Base-by-base conservation (phyloP, 768 basidiomycete species). In the Trametes elegans region DNA sequence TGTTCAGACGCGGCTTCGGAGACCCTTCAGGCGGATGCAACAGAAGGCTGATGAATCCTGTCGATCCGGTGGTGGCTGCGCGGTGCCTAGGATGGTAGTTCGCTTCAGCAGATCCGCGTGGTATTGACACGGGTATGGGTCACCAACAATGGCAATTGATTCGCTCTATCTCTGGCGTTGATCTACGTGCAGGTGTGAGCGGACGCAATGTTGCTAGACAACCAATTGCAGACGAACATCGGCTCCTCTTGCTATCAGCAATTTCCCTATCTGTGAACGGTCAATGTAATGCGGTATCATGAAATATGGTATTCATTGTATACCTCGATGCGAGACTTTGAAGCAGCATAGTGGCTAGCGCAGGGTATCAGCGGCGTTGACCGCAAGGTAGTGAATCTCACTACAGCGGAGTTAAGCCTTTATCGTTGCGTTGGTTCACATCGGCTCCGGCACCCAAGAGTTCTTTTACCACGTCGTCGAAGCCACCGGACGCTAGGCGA, bases 31-130 rank as follows among this genome's bases (percentile, higher is more conserved):
- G 88, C 5, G 92, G 88, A 57, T 89, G 81, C 47, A 98, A 70
- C n/a, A 99, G 79, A 38, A 99, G 76, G 26, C 79, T 80, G 52
- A 98, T 82, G 69, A 98, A 96, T 7, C 91, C 91, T 9, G 84
- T 83, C 21, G 93, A 93, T 28, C 97, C 97, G 13, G 91, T 98
- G 7, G 97, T 95, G 10, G 95, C 93, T 42, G 97, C 97, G 57
- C 97, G 88, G 72, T 99, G 97, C 47, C 92, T 95, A 60, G 10
- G 21, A 29, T 40, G 16, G 43, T 57, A 58, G 19, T 2, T 42
- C n/a, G 28, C 21, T 49, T 51, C 7, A 23, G 44, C 18, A 19
- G 4, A 7, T 24, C 14, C 9, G 8, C 4, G 7, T 8, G 18
- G 7, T 14, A 7, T 10, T 16, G 32, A 32, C 14, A 8, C 2